A percentile compares a stretch with the other conserved stretches of the same genome.
phyloP scores from a whole-genome alignment of 352 stramenopile genomes.

The Globisporangium recalcitrans region DNA sequence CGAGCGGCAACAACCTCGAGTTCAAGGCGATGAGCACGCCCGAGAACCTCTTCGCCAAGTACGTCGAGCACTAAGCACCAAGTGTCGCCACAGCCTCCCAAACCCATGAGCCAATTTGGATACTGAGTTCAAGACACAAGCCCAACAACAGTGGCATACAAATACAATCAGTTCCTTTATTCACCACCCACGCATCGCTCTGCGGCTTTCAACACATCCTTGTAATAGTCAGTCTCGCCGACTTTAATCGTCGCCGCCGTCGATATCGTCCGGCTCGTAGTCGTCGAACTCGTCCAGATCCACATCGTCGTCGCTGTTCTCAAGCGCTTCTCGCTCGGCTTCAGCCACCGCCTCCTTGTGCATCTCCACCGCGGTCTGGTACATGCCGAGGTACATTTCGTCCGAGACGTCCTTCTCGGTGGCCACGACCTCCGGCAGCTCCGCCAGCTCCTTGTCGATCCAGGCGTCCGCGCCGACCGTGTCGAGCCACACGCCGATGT shows the following conservation, averaged over 20 bases:
- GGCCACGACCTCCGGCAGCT: constrained; percentile 37
- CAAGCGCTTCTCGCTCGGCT: constrained; percentile 26
- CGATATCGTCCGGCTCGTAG: constrained; percentile 47
- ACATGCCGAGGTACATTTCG: constrained; percentile 87
- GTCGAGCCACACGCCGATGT: constrained; percentile 83
- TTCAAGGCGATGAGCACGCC: constrained; percentile 98
- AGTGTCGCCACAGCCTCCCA: neutral
- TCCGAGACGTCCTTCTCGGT: constrained; percentile 54
- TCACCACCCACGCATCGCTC: neutral
- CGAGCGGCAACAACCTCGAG: constrained; percentile 96
- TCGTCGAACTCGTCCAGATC: constrained; percentile 45
- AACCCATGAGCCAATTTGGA: no score
- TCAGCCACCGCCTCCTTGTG: constrained; percentile 60
- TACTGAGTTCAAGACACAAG: neutral
- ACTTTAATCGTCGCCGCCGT: constrained; percentile 41
- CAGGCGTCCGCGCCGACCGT: constrained; percentile 75
- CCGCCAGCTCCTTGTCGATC: constrained; percentile 77
- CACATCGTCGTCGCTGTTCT: constrained; percentile 30
- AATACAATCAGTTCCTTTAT: constrained; percentile 10
- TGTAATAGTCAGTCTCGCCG: neutral
- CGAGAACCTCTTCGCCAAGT: constrained; percentile 98
- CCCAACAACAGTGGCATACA: constrained; percentile 12
- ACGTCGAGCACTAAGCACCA: constrained; percentile 66
- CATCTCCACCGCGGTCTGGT: constrained; percentile 83
- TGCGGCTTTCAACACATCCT: neutral